A percentile compares a stretch with the other conserved stretches of the same genome.
phyloP scores from a whole-genome alignment of 2,329 filamentous ascomycete genomes.

The Pseudogymnoascus sp. region DNA sequence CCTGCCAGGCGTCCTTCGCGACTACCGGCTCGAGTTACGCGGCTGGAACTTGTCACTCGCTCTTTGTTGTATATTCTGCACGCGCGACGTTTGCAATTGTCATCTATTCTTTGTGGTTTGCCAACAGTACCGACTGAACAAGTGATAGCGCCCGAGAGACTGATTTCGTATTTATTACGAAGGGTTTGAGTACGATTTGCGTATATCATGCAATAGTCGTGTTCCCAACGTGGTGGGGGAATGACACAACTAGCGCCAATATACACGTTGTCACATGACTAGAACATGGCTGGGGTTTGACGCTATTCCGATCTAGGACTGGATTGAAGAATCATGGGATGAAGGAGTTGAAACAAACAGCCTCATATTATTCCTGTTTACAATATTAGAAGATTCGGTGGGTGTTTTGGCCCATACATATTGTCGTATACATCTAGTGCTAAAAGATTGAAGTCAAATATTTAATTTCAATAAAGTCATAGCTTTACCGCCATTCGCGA shows the following conservation, averaged over 20 bases:
- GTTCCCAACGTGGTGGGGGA: conserved; percentile 3
- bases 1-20: conserved; percentile 2
- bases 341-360: background rate
- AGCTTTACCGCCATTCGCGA: background rate
- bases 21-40: background rate
- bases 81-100: conserved; percentile 3
- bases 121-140: background rate
- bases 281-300: background rate
- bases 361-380: background rate
- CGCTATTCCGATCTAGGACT: background rate
- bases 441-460: background rate
- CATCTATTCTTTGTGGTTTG: background rate
- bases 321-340: background rate
- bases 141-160: background rate
- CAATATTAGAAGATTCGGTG: background rate
- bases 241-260: conserved; percentile 4
- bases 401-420: background rate
- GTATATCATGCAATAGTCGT: conserved; percentile 1
- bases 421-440: background rate
- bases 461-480: background rate
- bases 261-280: conserved; percentile 6
- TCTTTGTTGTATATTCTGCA: background rate
- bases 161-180: background rate
- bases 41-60: background rate
- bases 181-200: background rate